Base-by-base conservation (phyloP, 2,329 filamentous ascomycete species). In the Cytospora leucostoma region DNA sequence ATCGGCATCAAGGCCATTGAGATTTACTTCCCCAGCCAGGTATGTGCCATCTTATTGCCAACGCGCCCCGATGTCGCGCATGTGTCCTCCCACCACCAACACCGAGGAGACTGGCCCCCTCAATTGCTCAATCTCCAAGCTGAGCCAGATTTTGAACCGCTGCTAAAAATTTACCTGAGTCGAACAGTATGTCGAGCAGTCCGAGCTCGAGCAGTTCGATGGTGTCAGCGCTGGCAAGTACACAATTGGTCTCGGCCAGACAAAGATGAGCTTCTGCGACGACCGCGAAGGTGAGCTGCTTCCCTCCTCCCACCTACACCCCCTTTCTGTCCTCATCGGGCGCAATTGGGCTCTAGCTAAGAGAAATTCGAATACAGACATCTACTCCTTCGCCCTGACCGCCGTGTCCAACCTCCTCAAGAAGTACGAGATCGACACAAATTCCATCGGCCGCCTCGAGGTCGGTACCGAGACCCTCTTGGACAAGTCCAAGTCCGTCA, bases 1-100 rank as follows among this genome's bases (percentile, higher is more conserved):
- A 89, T 95, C 78, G 91, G 91, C 84, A 93, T 95, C 76, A 94
- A 95, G 83, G 91, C 90, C 89, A 91, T 95, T 78, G 91, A 95
- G 77, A 86, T 95, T 75, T 95, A 95, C 79, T 91, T 92, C 75
- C 91, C 91, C 69, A 90, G 84, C 77, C 91, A 94, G 87, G 91
- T 94, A 79, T 68, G 87, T 79, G 44, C 58, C 19, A 37, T 17
- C 44, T 33, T 49, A 35, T 21, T 51, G 21, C 12, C 47, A 37
- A 33, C 38, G 19, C 7, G 15, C 40, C 54, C 21, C n/a, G 13
- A 53, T 54, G 47, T n/a, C 59, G 40, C 53, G 5, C 47, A 54
- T 13, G 47, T n/a, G 38, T 12, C 32, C 19, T 19, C 32, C 13
- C 32, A 34, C 35, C n/a, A 17, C 12, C 49, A 44, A 7, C 58